These are phyloP conservation scores for Suaeda aralocaspica DNA, from an alignment of 148 eudicot species.

Conservation along the genomic window DNA sequence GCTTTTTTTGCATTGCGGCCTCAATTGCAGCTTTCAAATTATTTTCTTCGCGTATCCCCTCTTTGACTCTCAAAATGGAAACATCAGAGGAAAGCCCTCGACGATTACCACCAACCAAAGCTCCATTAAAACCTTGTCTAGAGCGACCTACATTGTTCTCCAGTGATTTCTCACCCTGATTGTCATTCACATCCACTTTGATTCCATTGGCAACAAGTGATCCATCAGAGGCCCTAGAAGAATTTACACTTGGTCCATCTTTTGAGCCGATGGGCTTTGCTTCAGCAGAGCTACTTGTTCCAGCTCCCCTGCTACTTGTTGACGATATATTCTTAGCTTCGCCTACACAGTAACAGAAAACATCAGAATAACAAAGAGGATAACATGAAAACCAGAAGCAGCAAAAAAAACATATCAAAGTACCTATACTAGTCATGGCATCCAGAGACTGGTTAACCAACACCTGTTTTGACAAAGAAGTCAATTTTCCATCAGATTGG, in stretches of 20 bases:
- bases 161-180: constrained; percentile 40
- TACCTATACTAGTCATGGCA: constrained; percentile 37
- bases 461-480: constrained; percentile 36
- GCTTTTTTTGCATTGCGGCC: constrained; percentile 81
- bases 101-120: constrained; percentile 30
- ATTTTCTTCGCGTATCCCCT: constrained; percentile 44
- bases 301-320: constrained; percentile 38
- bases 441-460: constrained; percentile 39
- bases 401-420: constrained; percentile 3
- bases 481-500: constrained; percentile 41
- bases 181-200: constrained; percentile 33
- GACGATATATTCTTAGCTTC: constrained; percentile 49
- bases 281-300: constrained; percentile 36
- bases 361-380: constrained; percentile 16
- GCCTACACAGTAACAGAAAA: constrained; percentile 31
- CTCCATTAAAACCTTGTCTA: constrained; percentile 35
- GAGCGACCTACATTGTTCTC: constrained; percentile 33
- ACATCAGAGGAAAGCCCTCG: constrained; percentile 34
- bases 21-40: constrained; percentile 80
- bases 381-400: constrained; percentile 1
- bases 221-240: constrained; percentile 36
- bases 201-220: constrained; percentile 31
- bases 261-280: constrained; percentile 32
- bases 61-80: constrained; percentile 46
- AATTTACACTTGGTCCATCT: constrained; percentile 29